These are phyloP conservation scores for Penicillium lagena DNA, from an alignment of 495 filamentous ascomycete species.

Conservation along the genomic window DNA sequence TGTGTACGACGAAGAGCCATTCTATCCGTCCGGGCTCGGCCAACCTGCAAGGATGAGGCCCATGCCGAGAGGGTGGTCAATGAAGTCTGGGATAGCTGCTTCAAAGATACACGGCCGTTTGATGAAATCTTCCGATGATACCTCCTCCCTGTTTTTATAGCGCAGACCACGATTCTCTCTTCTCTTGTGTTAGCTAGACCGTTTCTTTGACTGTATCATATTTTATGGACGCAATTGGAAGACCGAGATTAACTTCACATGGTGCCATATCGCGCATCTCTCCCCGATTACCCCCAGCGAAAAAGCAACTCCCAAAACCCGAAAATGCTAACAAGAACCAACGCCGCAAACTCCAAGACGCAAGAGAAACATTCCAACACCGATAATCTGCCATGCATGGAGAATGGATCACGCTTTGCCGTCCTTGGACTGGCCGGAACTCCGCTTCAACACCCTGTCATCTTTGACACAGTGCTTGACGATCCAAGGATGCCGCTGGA, in stretches of 20 bases:
- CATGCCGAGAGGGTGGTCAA: constrained; percentile 86
- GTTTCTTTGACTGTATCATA: constrained; percentile 19
- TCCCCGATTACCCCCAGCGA: constrained; percentile 8
- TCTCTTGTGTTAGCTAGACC: constrained; percentile 16
- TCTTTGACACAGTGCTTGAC: constrained; percentile 89
- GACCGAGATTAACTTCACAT: constrained; percentile 16
- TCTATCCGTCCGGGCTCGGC: constrained; percentile 65
- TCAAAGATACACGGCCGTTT: constrained; percentile 87
- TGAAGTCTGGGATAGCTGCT: constrained; percentile 97
- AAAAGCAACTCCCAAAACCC: constrained; percentile 10
- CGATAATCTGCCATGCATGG: constrained; percentile 12
- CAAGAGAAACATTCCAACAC: constrained; percentile 16
- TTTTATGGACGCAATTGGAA: constrained; percentile 12
- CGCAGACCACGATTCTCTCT: constrained; percentile 1
- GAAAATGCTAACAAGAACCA: constrained; percentile 13
- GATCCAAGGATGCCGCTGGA: constrained; percentile 92
- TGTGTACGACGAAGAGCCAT: constrained; percentile 80
- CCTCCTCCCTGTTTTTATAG: constrained; percentile 1
- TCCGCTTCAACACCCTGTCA: constrained; percentile 51
- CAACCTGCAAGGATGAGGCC: constrained; percentile 75
- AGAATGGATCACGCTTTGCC: constrained; percentile 23
- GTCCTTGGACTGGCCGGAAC: constrained; percentile 33
- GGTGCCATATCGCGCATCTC: constrained; percentile 11
- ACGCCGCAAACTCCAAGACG: constrained; percentile 6
- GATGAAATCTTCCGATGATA: constrained; percentile 89